Conservation (phyloP, 495 filamentous ascomycete genomes). For the Evernia prunastri region DNA sequence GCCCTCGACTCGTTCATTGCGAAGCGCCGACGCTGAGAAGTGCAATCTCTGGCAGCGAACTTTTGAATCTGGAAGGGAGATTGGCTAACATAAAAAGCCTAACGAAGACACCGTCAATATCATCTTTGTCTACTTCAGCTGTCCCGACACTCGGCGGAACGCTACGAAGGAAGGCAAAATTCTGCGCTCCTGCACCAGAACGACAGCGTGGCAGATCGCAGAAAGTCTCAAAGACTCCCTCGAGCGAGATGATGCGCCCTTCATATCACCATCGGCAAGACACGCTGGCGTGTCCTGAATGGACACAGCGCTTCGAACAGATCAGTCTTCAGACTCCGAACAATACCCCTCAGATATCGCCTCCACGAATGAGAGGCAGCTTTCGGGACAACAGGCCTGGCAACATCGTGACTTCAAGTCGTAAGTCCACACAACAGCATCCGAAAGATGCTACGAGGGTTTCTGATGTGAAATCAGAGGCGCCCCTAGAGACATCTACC, state of each 20-base stretch:
- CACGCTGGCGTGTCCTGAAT: conserved; percentile 19
- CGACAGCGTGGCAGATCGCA: conserved; percentile 9
- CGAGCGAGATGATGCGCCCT: conserved; percentile 23
- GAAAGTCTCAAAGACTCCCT: conserved; percentile 12
- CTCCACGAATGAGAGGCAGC: conserved; percentile 5
- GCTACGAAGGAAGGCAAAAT: conserved; percentile 23
- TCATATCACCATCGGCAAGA: conserved; percentile 21
- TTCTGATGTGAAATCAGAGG: conserved; percentile 3
- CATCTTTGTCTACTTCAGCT: conserved; percentile 6
- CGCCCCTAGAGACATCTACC: conserved; percentile 4
- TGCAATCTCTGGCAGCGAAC: conserved; percentile 21
- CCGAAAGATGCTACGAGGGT: neutral
- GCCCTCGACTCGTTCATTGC: conserved; percentile 2
- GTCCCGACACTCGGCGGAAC: conserved; percentile 17
- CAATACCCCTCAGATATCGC: conserved; percentile 1
- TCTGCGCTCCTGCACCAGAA: conserved; percentile 11
- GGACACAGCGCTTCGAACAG: conserved; percentile 26
- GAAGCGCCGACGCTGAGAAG: conserved; percentile 6
- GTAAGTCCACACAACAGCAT: conserved; percentile 1
- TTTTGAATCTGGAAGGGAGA: conserved; percentile 25
- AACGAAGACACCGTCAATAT: neutral
- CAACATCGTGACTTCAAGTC: conserved; percentile 12
- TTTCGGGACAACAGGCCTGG: conserved; percentile 15
- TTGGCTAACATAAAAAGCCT: neutral
- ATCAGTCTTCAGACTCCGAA: conserved; percentile 22